Percentiles rank a stretch among this genome's conserved stretches.
Evolutionary conservation across 163 green algal species (phyloP).

Genomic region (Coccomyxa subellipsoidea): DNA sequence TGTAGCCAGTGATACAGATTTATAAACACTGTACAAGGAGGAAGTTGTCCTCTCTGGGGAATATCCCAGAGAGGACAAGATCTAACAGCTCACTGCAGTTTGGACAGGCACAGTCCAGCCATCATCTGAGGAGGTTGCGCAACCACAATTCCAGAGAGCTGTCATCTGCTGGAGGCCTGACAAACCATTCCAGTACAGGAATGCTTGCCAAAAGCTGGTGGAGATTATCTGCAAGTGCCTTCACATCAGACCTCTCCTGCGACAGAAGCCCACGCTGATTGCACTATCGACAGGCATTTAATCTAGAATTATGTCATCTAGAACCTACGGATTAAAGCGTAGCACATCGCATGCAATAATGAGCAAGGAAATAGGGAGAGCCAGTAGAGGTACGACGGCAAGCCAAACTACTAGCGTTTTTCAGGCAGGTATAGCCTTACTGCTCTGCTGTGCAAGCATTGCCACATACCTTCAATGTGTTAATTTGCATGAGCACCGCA

Average conservation of each 20-base stretch:
- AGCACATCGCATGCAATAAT: too few species aligned
- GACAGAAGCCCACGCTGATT: not conserved
- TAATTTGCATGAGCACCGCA: not conserved
- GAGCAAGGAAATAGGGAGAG: not conserved
- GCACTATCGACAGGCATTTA: too few species aligned
- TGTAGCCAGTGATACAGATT: not conserved
- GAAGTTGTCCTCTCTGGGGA: too few species aligned
- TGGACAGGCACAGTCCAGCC: too few species aligned
- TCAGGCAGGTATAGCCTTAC: not conserved
- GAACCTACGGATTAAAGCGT: too few species aligned
- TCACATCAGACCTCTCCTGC: not conserved
- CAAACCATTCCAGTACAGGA: not conserved
- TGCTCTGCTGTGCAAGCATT: too few species aligned
- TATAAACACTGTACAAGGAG: too few species aligned
- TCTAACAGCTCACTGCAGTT: too few species aligned
- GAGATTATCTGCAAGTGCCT: not conserved
- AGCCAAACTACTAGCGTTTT: not conserved
- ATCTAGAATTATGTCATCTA: too few species aligned
- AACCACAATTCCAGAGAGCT: not conserved
- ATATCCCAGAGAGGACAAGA: too few species aligned
- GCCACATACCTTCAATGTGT: not conserved
- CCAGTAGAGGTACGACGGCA: not conserved
- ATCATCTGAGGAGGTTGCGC: not conserved
- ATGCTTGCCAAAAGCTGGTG: not conserved
- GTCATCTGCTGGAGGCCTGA: not conserved